These are phyloP conservation scores for Pseudogymnoascus verrucosus DNA, from an alignment of 2,329 filamentous ascomycete species.

Conservation along the genomic window DNA sequence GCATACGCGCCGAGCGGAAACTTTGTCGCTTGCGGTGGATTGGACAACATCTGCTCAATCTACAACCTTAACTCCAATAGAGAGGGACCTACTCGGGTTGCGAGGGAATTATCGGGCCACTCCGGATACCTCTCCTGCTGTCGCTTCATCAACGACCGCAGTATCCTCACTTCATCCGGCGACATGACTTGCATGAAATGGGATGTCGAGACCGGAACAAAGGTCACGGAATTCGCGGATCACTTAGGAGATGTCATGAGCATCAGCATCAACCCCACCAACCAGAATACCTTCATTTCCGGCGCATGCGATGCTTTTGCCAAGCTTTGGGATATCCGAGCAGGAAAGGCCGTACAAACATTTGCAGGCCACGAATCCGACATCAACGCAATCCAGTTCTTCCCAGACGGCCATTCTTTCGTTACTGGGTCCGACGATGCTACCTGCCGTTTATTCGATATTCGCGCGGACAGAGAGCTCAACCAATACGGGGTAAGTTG, in stretches of 20 bases:
- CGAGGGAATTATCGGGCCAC: conserved; percentile 90
- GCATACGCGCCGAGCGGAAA: conserved; percentile 97
- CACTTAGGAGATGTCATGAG: conserved; percentile 99
- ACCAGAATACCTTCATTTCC: conserved; percentile 99
- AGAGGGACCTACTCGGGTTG: conserved; percentile 94
- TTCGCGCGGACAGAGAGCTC: conserved; percentile 79
- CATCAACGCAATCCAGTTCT: conserved; percentile 99
- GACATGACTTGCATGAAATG: conserved; percentile 99
- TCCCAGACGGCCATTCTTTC: conserved; percentile 97
- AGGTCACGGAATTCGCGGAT: conserved; percentile 96
- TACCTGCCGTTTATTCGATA: conserved; percentile 94
- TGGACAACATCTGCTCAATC: conserved; percentile 99
- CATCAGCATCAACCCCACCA: conserved; percentile 97
- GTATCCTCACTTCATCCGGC: conserved; percentile 93
- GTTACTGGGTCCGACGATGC: conserved; percentile 97
- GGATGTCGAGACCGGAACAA: conserved; percentile 97
- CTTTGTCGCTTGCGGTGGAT: conserved; percentile 95
- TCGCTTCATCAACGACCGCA: conserved; percentile 96
- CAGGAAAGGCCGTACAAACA: conserved; percentile 96
- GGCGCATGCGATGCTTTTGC: conserved; percentile 97
- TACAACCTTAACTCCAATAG: conserved; percentile 94
- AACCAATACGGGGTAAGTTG: conserved; percentile 59
- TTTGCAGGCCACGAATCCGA: conserved; percentile 98
- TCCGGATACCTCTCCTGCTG: conserved; percentile 97
- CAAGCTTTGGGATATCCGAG: conserved; percentile 97